phyloP scores from a whole-genome alignment of 192 early-diverging fungal genomes.

The Dimargaris verticillata region DNA sequence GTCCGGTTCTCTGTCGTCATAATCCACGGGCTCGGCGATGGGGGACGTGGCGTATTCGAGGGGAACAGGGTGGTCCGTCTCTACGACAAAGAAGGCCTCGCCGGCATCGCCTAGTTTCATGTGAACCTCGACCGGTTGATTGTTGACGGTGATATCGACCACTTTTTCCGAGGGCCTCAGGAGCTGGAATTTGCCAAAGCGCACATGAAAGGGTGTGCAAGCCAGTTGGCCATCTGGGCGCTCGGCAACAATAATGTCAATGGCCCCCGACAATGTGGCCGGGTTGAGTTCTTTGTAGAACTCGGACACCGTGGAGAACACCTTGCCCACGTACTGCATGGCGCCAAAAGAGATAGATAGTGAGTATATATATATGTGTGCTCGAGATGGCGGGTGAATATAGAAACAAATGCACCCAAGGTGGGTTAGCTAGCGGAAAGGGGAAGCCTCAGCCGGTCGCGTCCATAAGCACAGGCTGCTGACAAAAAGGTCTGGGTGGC shows the following conservation, averaged over 20 bases:
- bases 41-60: slow-evolving; percentile 89
- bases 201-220: slow-evolving; percentile 95
- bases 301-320: slow-evolving; percentile 63
- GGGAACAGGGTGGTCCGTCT: slow-evolving; percentile 78
- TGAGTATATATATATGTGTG: no score
- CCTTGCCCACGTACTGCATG: slow-evolving; percentile 48
- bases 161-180: slow-evolving; percentile 84
- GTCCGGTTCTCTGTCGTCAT: slow-evolving; percentile 16
- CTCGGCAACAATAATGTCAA: slow-evolving; percentile 94
- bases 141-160: slow-evolving; percentile 73
- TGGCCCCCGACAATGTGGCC: slow-evolving; percentile 89
- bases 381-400: no score
- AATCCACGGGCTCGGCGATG: slow-evolving; percentile 37
- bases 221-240: slow-evolving; percentile 61
- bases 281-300: slow-evolving; percentile 96
- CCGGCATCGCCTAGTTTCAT: slow-evolving; percentile 98
- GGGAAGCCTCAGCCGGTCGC: no score
- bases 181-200: slow-evolving; percentile 90
- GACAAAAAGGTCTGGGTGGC: no score
- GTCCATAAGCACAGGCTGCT: no score
- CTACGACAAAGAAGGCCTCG: slow-evolving; percentile 94
- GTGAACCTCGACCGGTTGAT: slow-evolving; percentile 44
- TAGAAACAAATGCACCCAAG: no score
- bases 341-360: no score
- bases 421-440: no score